phyloP scores from a whole-genome alignment of 176 grass and related monocot species.

The Olyra latifolia region DNA sequence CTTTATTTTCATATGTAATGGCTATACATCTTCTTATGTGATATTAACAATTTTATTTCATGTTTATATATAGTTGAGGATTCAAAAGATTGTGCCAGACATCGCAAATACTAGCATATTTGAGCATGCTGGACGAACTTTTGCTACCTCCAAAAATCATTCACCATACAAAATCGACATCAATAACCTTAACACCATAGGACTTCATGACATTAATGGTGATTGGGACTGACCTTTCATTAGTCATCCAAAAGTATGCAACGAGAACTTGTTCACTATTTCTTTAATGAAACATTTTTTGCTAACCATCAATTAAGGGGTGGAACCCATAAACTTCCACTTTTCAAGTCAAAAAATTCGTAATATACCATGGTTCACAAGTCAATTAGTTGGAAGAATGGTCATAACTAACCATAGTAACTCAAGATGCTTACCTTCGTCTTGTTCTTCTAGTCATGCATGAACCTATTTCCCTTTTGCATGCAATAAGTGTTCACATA shows the following conservation, averaged over 20 bases:
- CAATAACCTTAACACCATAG: slow-evolving; percentile 28
- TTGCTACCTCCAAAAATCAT: slow-evolving; percentile 35
- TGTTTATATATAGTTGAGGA: slow-evolving; percentile 38
- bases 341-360: neutral
- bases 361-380: no score
- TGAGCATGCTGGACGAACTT: slow-evolving; percentile 47
- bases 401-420: neutral
- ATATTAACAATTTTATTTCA: neutral
- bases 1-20: neutral
- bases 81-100: slow-evolving; percentile 33
- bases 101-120: slow-evolving; percentile 43
- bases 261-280: neutral
- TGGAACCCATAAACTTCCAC: neutral
- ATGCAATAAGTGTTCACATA: neutral
- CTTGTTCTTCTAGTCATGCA: neutral
- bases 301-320: neutral
- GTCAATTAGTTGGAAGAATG: neutral
- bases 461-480: neutral
- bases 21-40: neutral
- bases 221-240: slow-evolving; percentile 47
- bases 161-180: slow-evolving; percentile 34
- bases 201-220: slow-evolving; percentile 31
- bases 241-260: slow-evolving; percentile 50
- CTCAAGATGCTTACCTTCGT: neutral
- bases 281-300: no score